These are phyloP conservation scores for Aspergillus steynii DNA, from an alignment of 495 filamentous ascomycete genomes.

Conservation along the genomic window DNA sequence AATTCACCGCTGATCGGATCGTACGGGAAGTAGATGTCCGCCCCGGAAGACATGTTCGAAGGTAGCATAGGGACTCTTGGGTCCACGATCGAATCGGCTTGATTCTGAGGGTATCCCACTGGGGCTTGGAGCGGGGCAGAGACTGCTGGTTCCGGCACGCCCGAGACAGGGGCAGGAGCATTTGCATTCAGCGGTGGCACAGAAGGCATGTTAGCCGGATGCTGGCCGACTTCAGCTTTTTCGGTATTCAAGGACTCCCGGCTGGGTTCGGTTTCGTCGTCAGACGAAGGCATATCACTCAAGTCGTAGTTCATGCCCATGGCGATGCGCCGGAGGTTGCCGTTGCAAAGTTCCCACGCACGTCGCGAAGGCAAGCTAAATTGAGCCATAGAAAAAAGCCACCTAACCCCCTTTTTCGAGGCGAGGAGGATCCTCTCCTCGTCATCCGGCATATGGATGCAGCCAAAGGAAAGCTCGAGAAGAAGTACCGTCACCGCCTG, in stretches of 20 bases:
- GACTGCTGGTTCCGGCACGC: not conserved
- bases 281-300: conserved; percentile 35
- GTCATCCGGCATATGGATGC: conserved; percentile 54
- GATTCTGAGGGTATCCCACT: not conserved
- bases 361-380: conserved; percentile 56
- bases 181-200: not conserved
- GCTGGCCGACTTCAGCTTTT: not conserved
- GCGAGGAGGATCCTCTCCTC: conserved; percentile 46
- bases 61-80: not conserved
- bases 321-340: conserved; percentile 40
- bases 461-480: conserved; percentile 60
- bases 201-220: conserved; percentile 8
- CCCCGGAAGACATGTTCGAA: conserved; percentile 7
- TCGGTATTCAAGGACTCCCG: conserved; percentile 10
- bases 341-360: conserved; percentile 58
- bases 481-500: conserved; percentile 62
- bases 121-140: not conserved
- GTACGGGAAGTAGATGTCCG: conserved; percentile 45
- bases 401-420: conserved; percentile 55
- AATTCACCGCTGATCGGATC: conserved; percentile 49
- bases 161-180: not conserved
- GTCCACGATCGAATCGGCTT: not conserved
- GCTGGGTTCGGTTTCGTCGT: conserved; percentile 5
- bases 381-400: conserved; percentile 56
- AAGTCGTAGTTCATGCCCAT: conserved; percentile 44